These are phyloP conservation scores for Diaporthe sp. DNA, from an alignment of 2,329 filamentous ascomycete genomes.

Conservation along the genomic window DNA sequence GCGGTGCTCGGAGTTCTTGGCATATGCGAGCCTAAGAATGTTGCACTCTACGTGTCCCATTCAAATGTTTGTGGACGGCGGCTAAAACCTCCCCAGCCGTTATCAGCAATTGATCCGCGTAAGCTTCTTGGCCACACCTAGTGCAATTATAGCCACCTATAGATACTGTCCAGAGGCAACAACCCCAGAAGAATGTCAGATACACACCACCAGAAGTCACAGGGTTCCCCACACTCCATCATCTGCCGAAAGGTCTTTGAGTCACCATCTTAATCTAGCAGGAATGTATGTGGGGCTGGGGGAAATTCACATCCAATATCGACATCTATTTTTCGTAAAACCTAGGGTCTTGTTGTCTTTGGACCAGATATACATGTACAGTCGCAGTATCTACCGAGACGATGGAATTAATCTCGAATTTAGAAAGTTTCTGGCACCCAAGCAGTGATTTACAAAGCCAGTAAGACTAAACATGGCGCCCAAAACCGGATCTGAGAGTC, in stretches of 20 bases:
- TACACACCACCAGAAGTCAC: not conserved
- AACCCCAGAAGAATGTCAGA: not conserved
- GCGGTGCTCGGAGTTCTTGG: not conserved
- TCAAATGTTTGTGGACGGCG: not conserved
- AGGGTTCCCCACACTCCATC: constrained; percentile 11
- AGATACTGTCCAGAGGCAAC: not conserved
- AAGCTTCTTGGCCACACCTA: not conserved
- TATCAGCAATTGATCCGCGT: not conserved
- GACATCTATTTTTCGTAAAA: not conserved
- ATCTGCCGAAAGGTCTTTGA: not conserved
- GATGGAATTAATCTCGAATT: not conserved
- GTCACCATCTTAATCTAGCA: not conserved
- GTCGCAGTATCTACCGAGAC: not conserved
- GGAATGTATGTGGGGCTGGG: not conserved
- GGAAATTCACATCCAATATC: not conserved
- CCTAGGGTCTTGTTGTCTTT: not conserved
- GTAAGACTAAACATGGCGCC: not conserved
- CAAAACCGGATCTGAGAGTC: not conserved
- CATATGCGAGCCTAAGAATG: not conserved
- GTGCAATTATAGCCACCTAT: not conserved
- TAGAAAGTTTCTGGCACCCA: not conserved
- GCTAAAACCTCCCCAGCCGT: not conserved
- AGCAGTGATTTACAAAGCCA: not conserved
- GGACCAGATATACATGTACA: not conserved
- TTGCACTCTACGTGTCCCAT: not conserved